These are phyloP conservation scores for Saksenaea oblongispora DNA, from an alignment of 371 early-diverging fungal species.

Conservation along the genomic window DNA sequence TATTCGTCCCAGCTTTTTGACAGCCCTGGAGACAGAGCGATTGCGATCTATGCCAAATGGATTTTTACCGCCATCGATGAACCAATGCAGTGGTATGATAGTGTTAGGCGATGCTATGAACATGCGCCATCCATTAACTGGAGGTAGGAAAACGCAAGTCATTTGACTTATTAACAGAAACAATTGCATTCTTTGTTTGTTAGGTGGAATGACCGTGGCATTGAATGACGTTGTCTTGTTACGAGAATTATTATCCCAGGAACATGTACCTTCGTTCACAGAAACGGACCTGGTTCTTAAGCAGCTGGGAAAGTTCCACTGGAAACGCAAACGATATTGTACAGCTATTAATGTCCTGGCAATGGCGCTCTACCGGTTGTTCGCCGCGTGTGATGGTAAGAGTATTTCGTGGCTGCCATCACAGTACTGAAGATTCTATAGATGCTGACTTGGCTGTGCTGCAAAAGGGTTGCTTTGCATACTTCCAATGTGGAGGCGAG, in stretches of 20 bases:
- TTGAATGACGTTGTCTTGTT: conserved; percentile 84
- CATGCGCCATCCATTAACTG: conserved; percentile 82
- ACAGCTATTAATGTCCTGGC: conserved; percentile 89
- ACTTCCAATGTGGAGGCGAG: conserved; percentile 81
- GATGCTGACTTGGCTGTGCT: conserved; percentile 55
- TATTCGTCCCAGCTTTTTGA: conserved; percentile 64
- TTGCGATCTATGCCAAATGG: conserved; percentile 89
- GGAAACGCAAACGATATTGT: conserved; percentile 72
- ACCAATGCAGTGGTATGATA: conserved; percentile 69
- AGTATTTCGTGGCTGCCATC: background rate
- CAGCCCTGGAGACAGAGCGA: conserved; percentile 73
- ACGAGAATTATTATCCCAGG: conserved; percentile 45
- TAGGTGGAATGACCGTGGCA: conserved; percentile 91
- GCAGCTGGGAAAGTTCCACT: conserved; percentile 65
- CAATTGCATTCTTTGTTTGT: no score
- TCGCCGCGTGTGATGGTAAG: conserved; percentile 55
- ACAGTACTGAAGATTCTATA: background rate
- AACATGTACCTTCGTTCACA: conserved; percentile 49
- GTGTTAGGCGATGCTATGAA: conserved; percentile 93
- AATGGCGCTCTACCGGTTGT: conserved; percentile 86
- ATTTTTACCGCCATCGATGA: conserved; percentile 78
- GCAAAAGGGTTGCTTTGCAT: conserved; percentile 85
- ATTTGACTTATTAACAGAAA: no score
- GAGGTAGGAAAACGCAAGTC: conserved; percentile 36
- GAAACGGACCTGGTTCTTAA: conserved; percentile 48